Conservation (phyloP, 2,329 filamentous ascomycete species). For the Fusarium buharicum region DNA sequence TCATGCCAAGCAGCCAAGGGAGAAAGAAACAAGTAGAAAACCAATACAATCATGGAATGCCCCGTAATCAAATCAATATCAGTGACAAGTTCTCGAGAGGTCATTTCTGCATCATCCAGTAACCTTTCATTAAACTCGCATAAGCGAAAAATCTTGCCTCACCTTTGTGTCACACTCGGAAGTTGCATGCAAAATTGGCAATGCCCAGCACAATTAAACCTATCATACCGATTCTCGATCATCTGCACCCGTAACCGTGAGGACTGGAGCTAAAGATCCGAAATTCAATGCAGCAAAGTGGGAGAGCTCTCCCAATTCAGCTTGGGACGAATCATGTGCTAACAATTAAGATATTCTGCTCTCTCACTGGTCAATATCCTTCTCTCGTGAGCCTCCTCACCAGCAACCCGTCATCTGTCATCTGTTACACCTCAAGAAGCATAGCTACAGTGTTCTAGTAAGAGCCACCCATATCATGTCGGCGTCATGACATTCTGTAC, state of each 20-base stretch:
- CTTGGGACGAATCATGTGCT: background rate
- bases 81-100: background rate
- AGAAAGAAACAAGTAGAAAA: background rate
- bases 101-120: background rate
- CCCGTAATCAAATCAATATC: background rate
- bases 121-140: background rate
- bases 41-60: background rate
- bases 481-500: background rate
- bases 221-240: background rate
- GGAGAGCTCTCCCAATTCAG: accelerated
- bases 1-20: no score
- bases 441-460: no score
- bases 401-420: background rate
- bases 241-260: background rate
- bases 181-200: background rate
- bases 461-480: background rate
- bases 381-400: background rate
- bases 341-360: background rate
- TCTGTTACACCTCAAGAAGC: background rate
- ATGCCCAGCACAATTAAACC: background rate
- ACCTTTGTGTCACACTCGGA: background rate
- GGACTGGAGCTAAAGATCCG: slow-evolving; percentile 14
- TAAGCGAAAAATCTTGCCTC: background rate
- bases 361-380: background rate
- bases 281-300: background rate